Conservation (phyloP, 2,329 filamentous ascomycete genomes). For the Ustulina deusta region DNA sequence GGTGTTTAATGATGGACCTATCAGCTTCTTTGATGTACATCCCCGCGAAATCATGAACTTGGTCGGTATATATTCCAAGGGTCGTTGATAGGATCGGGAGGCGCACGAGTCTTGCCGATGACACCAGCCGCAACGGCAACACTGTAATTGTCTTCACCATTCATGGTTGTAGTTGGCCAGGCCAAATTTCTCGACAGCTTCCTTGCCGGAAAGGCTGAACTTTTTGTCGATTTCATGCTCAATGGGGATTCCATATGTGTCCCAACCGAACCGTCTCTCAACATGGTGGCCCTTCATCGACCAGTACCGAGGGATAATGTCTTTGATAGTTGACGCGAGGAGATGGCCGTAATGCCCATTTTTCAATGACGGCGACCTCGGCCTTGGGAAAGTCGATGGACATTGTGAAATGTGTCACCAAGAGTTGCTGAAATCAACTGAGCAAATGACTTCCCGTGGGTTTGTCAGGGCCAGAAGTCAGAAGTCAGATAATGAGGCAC, state of each 20-base stretch:
- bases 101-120: constrained; percentile 78
- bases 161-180: constrained; percentile 91
- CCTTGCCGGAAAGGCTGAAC: constrained; percentile 86
- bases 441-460: constrained; percentile 1
- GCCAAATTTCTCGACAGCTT: constrained; percentile 87
- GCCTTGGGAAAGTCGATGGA: constrained; percentile 93
- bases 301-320: constrained; percentile 97
- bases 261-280: constrained; percentile 93
- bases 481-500: constrained; percentile 33
- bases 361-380: constrained; percentile 84
- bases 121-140: constrained; percentile 81
- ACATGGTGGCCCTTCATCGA: constrained; percentile 97
- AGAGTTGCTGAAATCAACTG: constrained; percentile 10
- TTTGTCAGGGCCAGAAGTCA: constrained; percentile 13
- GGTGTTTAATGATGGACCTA: constrained; percentile 89
- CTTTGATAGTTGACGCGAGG: constrained; percentile 93
- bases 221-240: constrained; percentile 99
- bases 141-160: constrained; percentile 97
- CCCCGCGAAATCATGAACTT: constrained; percentile 84
- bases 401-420: constrained; percentile 61
- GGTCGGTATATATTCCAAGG: constrained; percentile 80
- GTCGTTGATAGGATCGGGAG: constrained; percentile 93
- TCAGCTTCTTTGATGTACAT: constrained; percentile 93
- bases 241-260: constrained; percentile 92
- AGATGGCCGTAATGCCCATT: constrained; percentile 85